Conservation (phyloP, 306 rosid species). For the Hippophae tibetana region DNA sequence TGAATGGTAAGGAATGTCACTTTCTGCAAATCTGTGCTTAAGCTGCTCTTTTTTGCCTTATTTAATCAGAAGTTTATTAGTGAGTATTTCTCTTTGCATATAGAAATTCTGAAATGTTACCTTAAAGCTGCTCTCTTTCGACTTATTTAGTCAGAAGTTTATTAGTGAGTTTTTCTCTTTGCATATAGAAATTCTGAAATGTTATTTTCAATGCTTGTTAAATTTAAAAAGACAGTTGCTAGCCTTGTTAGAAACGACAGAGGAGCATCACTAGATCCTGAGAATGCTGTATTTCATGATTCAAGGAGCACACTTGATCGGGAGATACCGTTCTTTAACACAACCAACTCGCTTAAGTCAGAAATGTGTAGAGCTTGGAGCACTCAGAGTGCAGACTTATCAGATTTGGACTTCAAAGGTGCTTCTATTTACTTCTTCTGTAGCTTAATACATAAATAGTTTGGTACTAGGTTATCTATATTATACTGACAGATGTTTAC, state of each 20-base stretch:
- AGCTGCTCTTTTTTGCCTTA: neutral
- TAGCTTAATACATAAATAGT: slow-evolving; percentile 3
- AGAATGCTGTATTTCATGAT: slow-evolving; percentile 19
- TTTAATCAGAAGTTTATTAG: slow-evolving; percentile 10
- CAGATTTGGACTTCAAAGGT: slow-evolving; percentile 55
- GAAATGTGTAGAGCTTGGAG: slow-evolving; percentile 68
- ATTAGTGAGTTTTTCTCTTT: slow-evolving; percentile 16
- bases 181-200: slow-evolving; percentile 28
- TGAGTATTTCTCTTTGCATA: slow-evolving; percentile 13
- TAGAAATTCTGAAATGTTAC: slow-evolving; percentile 4
- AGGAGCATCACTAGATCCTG: slow-evolving; percentile 30
- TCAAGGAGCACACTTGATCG: slow-evolving; percentile 26
- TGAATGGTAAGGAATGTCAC: neutral
- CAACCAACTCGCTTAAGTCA: slow-evolving; percentile 27
- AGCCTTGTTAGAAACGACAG: slow-evolving; percentile 28
- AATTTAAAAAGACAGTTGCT: slow-evolving; percentile 52
- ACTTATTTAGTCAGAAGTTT: slow-evolving; percentile 3
- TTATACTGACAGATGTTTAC: slow-evolving; percentile 46
- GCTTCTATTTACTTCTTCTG: slow-evolving; percentile 8
- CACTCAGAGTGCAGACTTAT: slow-evolving; percentile 45
- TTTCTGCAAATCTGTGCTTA: neutral
- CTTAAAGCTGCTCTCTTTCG: neutral
- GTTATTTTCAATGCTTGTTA: slow-evolving; percentile 31
- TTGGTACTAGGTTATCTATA: slow-evolving; percentile 18
- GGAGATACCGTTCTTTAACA: slow-evolving; percentile 21